Percentiles rank a stretch among this genome's conserved stretches.
Evolutionary conservation across 345 rosid genomes (phyloP).

Genomic region (Hibiscus tridactylites): DNA sequence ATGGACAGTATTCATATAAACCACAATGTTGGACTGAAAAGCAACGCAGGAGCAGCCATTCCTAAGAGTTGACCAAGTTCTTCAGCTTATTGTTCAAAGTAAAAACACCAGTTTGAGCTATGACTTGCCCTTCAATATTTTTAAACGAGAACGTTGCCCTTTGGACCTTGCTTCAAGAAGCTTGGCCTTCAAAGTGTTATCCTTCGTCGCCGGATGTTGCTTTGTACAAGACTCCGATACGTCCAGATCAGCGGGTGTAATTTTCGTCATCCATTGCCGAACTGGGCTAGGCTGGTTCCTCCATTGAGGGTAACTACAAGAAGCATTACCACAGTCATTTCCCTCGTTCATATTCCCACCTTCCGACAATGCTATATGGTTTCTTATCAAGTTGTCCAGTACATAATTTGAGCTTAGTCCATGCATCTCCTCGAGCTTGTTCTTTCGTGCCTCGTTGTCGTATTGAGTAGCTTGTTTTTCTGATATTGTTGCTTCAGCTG

Average conservation of each 20-base stretch:
- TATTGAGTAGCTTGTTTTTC: slow-evolving; percentile 19
- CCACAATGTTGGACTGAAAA: slow-evolving; percentile 1
- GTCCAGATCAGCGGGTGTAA: slow-evolving; percentile 36
- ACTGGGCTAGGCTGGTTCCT: slow-evolving; percentile 67
- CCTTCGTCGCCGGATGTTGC: slow-evolving; percentile 36
- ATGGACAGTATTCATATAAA: slow-evolving; percentile 16
- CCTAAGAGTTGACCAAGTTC: neutral
- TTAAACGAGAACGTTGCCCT: slow-evolving; percentile 50
- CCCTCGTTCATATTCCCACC: slow-evolving; percentile 26
- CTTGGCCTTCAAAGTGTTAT: slow-evolving; percentile 65
- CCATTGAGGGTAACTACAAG: slow-evolving; percentile 45
- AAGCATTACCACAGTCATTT: slow-evolving; percentile 40
- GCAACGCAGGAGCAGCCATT: neutral
- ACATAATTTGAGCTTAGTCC: slow-evolving; percentile 40
- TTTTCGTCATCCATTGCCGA: slow-evolving; percentile 68
- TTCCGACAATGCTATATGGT: slow-evolving; percentile 53
- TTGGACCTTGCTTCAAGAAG: slow-evolving; percentile 34
- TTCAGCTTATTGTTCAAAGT: neutral
- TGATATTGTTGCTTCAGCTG: slow-evolving; percentile 20
- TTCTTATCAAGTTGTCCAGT: slow-evolving; percentile 53
- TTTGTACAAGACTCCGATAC: slow-evolving; percentile 40
- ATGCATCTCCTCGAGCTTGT: slow-evolving; percentile 29
- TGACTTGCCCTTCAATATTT: slow-evolving; percentile 48
- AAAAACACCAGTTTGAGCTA: neutral
- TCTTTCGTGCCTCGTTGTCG: slow-evolving; percentile 26